These are phyloP conservation scores for Mycogone perniciosa DNA, from an alignment of 2,329 filamentous ascomycete genomes.

Conservation along the genomic window DNA sequence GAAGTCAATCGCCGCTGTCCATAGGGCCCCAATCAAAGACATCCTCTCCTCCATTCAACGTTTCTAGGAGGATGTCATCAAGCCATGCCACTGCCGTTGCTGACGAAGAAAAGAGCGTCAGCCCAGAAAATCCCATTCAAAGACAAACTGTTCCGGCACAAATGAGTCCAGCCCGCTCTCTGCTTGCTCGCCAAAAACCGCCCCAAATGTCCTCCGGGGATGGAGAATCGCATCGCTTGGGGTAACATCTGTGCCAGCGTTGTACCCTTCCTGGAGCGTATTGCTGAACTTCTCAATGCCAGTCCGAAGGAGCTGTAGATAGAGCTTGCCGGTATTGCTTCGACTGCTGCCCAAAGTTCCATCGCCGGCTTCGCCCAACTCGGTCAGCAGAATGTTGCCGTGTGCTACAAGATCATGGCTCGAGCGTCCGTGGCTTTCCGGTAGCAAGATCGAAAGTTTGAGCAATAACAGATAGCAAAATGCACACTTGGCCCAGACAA, in stretches of 20 bases:
- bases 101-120: slow-evolving; percentile 36
- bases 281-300: slow-evolving; percentile 21
- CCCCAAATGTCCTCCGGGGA: neutral
- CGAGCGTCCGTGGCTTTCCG: slow-evolving; percentile 25
- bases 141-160: slow-evolving; percentile 47
- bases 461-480: slow-evolving; percentile 51
- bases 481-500: slow-evolving; percentile 52
- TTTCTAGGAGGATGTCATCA: slow-evolving; percentile 19
- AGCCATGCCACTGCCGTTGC: slow-evolving; percentile 21
- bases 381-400: slow-evolving; percentile 17
- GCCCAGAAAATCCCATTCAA: slow-evolving; percentile 52
- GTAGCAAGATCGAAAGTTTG: slow-evolving; percentile 44
- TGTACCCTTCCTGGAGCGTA: slow-evolving; percentile 3
- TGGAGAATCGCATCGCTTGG: neutral
- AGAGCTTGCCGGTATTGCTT: slow-evolving; percentile 29
- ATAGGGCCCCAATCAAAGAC: slow-evolving; percentile 10
- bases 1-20: neutral
- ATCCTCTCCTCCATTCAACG: slow-evolving; percentile 19
- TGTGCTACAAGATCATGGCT: slow-evolving; percentile 15
- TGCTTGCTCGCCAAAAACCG: neutral
- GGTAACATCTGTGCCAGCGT: neutral
- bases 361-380: slow-evolving; percentile 20
- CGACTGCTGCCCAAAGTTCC: slow-evolving; percentile 16
- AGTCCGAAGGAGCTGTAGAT: slow-evolving; percentile 20
- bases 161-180: slow-evolving; percentile 46